These are phyloP conservation scores for Rhizophagus sp. DNA, from an alignment of 192 early-diverging fungal species.

Conservation along the genomic window DNA sequence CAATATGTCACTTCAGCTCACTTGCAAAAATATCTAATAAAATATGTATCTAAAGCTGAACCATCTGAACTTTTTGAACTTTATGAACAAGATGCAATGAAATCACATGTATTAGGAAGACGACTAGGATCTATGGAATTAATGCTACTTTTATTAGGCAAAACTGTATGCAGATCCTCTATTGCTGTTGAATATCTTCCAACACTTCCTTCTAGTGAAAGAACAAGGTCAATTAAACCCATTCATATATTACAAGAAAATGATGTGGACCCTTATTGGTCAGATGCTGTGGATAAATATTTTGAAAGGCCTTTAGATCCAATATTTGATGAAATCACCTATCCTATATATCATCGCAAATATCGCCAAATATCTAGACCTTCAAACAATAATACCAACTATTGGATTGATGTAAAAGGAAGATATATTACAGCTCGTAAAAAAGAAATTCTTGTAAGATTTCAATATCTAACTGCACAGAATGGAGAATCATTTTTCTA, in stretches of 20 bases:
- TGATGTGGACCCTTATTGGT: not conserved
- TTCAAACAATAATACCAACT: no score
- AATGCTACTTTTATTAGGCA: no score
- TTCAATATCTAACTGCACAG: no score
- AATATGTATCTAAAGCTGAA: conserved; percentile 7
- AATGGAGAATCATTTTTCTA: not conserved
- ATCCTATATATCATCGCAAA: not conserved
- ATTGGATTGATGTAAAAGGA: not conserved
- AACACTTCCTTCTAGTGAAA: not conserved
- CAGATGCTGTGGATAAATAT: conserved; percentile 5
- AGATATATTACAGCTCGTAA: not conserved
- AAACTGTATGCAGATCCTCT: not conserved
- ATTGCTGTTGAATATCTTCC: not conserved
- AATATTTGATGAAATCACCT: not conserved
- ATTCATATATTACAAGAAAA: not conserved
- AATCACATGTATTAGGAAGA: not conserved
- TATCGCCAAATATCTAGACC: not conserved
- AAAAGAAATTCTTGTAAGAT: not conserved
- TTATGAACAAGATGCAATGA: not conserved
- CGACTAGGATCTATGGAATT: conserved; percentile 5
- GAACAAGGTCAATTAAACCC: not conserved
- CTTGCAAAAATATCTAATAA: not conserved
- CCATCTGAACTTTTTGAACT: not conserved
- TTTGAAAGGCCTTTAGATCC: not conserved
- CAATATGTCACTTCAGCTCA: conserved; percentile 8